phyloP scores from a whole-genome alignment of 495 filamentous ascomycete species.

The Hypoxylon subgilvum region DNA sequence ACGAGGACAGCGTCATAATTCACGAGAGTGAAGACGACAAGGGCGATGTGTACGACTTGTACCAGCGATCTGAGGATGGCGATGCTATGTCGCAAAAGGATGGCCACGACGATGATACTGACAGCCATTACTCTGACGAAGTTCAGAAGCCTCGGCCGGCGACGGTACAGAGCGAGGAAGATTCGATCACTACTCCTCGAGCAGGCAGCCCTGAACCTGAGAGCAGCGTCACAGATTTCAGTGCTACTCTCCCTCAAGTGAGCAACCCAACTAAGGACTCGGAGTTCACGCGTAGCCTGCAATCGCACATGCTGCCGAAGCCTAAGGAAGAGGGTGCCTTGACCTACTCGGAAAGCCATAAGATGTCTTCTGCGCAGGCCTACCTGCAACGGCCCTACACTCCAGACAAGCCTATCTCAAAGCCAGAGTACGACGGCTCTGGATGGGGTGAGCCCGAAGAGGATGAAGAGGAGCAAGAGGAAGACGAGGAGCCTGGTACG shows the following conservation, averaged over 20 bases:
- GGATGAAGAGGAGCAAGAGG: slow-evolving; percentile 56
- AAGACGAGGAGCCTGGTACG: slow-evolving; percentile 74
- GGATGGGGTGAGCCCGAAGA: slow-evolving; percentile 59
- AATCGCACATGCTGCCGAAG: slow-evolving; percentile 51
- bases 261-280: slow-evolving; percentile 37
- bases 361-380: slow-evolving; percentile 59
- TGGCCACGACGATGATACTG: slow-evolving; percentile 26
- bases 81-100: slow-evolving; percentile 52
- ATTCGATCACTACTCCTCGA: slow-evolving; percentile 51
- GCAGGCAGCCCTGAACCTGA: slow-evolving; percentile 46
- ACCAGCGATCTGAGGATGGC: slow-evolving; percentile 45
- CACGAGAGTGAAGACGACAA: slow-evolving; percentile 70
- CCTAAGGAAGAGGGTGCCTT: slow-evolving; percentile 42
- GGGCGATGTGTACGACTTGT: slow-evolving; percentile 74
- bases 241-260: slow-evolving; percentile 35
- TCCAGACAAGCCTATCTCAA: slow-evolving; percentile 62
- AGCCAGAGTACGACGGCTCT: slow-evolving; percentile 61
- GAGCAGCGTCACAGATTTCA: slow-evolving; percentile 37
- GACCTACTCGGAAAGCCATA: slow-evolving; percentile 44
- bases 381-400: slow-evolving; percentile 65
- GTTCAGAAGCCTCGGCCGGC: slow-evolving; percentile 11
- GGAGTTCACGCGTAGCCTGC: slow-evolving; percentile 49
- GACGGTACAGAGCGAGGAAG: slow-evolving; percentile 20
- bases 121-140: slow-evolving; percentile 42
- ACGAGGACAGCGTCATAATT: slow-evolving; percentile 65